Evolutionary conservation across 441 rosid genomes (phyloP).

Genomic region (Erodium texanum): DNA sequence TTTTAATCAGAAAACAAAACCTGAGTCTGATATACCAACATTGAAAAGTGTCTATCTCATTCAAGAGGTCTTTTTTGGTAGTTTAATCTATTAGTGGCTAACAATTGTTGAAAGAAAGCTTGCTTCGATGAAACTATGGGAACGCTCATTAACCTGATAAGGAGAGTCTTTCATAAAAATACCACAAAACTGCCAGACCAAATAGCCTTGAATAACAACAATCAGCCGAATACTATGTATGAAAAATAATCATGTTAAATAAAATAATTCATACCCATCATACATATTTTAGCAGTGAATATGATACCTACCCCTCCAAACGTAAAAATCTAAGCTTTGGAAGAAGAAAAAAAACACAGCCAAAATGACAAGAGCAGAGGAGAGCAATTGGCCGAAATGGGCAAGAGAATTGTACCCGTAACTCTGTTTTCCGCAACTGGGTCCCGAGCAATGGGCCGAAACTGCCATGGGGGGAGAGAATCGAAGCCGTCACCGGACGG

Average conservation of each 20-base stretch:
- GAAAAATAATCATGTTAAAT: neutral
- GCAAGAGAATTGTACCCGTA: neutral
- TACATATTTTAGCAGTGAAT: neutral
- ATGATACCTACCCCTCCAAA: neutral
- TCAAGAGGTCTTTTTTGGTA: neutral
- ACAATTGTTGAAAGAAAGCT: neutral
- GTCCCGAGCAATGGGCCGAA: neutral
- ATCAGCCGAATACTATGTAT: neutral
- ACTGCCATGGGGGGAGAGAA: neutral
- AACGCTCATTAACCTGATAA: neutral
- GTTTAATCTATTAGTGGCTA: neutral
- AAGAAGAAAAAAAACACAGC: neutral
- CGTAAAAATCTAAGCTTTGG: neutral
- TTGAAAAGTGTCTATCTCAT: neutral
- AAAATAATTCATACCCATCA: neutral
- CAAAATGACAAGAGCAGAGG: neutral
- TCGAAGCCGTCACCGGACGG: neutral
- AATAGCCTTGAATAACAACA: neutral
- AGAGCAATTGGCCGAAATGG: neutral
- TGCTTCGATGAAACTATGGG: neutral
- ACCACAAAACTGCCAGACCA: neutral
- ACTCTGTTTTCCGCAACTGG: neutral
- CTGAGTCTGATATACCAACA: neutral
- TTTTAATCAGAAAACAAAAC: neutral
- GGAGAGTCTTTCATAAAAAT: neutral